These are phyloP conservation scores for Rasamsonia emersonii DNA, from an alignment of 2,329 filamentous ascomycete genomes.

Conservation along the genomic window DNA sequence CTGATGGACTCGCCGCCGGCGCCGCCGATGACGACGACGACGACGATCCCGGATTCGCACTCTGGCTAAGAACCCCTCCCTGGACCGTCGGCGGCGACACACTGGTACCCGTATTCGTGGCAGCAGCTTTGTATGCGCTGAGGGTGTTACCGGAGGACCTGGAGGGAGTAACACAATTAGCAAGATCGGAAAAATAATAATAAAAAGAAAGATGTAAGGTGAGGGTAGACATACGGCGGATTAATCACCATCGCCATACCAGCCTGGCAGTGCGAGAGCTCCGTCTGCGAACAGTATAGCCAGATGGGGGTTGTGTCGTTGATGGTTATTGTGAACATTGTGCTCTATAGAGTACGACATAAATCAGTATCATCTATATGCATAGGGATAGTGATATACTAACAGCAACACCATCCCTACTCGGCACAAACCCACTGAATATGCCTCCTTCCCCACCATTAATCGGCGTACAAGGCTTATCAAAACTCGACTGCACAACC, in stretches of 20 bases:
- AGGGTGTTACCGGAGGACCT: slow-evolving; percentile 10
- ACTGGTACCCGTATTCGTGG: slow-evolving; percentile 2
- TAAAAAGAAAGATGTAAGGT: not conserved
- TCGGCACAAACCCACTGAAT: slow-evolving; percentile 13
- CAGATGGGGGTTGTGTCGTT: slow-evolving; percentile 40
- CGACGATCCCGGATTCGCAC: not conserved
- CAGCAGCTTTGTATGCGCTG: slow-evolving; percentile 10
- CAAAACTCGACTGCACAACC: slow-evolving; percentile 52
- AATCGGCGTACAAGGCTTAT: slow-evolving; percentile 52
- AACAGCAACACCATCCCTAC: slow-evolving; percentile 2
- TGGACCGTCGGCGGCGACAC: not conserved
- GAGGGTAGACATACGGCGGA: slow-evolving; percentile 25
- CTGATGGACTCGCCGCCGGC: not conserved
- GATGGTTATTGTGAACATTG: slow-evolving; percentile 39
- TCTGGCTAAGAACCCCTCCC: no score
- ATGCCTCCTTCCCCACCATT: slow-evolving; percentile 19
- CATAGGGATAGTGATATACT: not conserved
- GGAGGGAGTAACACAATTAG: no score
- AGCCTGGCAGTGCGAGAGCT: slow-evolving; percentile 43
- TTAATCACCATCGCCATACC: slow-evolving; percentile 48
- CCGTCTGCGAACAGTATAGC: slow-evolving; percentile 42
- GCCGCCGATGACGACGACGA: not conserved
- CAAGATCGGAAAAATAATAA: slow-evolving; percentile 2
- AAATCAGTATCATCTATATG: no score
- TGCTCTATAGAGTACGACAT: not conserved